Evolutionary conservation across 1,284 basidiomycete genomes (phyloP).

Genomic region (Apiotrichum akiyoshidainum): DNA sequence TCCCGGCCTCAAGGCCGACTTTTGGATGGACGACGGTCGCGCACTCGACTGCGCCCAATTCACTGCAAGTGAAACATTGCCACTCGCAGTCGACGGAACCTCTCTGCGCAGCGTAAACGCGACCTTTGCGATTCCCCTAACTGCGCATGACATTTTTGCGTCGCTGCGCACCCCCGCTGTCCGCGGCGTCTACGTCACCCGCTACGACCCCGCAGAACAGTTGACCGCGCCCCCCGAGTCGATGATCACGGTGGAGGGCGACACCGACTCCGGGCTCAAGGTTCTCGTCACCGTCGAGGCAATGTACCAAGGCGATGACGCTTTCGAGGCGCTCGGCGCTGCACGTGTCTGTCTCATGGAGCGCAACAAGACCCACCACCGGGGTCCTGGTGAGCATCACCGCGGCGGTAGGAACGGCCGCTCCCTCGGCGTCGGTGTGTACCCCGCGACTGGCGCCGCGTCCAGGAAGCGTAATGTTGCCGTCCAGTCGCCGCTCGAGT

Average conservation of each 20-base stretch:
- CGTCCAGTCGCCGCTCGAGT: slow-evolving; percentile 1
- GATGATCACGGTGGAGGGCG: background rate
- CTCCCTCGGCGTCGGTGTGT: slow-evolving; percentile 16
- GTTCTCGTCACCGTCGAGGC: slow-evolving; percentile 14
- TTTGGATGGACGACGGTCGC: background rate
- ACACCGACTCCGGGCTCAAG: background rate
- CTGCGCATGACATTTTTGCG: slow-evolving; percentile 12
- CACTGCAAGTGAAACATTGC: background rate
- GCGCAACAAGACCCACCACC: background rate
- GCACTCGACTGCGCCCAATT: background rate
- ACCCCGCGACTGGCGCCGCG: background rate
- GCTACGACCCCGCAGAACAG: background rate
- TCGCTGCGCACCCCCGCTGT: slow-evolving; percentile 14
- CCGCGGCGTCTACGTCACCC: slow-evolving; percentile 6
- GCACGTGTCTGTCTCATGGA: slow-evolving; percentile 17
- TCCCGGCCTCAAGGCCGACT: background rate
- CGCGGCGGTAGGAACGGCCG: background rate
- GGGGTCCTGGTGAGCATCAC: background rate
- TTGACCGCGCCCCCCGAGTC: background rate
- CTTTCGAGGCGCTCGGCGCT: slow-evolving; percentile 1
- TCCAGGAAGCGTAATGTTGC: background rate
- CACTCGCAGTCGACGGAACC: background rate
- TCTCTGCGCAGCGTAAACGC: slow-evolving; percentile 10
- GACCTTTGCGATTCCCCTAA: slow-evolving; percentile 15
- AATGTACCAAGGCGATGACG: slow-evolving; percentile 9